Conservation (phyloP, 257 asterid species). For the Solanum chilense region DNA sequence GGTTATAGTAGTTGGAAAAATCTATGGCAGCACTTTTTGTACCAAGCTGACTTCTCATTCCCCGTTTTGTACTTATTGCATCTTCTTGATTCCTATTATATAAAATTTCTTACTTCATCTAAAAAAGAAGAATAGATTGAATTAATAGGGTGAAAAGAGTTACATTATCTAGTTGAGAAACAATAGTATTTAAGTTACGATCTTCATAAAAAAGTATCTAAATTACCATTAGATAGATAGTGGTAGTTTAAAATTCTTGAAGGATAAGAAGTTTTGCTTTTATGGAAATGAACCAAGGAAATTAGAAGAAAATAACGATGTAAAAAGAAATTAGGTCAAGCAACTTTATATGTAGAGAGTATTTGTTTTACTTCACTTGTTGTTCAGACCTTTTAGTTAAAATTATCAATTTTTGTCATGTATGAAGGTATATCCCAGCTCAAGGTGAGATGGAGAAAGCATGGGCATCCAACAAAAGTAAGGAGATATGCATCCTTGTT, state of each 20-base stretch:
- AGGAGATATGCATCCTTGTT: constrained; percentile 54
- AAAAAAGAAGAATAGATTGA: neutral
- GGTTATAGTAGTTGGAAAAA: neutral
- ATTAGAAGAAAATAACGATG: neutral
- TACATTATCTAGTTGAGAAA: neutral
- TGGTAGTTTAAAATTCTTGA: neutral
- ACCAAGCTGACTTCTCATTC: neutral
- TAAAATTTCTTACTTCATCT: neutral
- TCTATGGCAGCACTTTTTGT: neutral
- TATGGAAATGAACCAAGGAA: neutral
- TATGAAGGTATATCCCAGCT: constrained; percentile 54
- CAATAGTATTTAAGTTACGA: neutral
- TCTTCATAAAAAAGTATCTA: neutral
- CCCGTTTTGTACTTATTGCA: neutral
- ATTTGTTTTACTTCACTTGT: neutral
- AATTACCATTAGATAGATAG: neutral
- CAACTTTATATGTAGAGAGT: neutral
- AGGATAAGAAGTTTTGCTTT: neutral
- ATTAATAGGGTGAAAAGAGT: neutral
- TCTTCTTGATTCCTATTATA: neutral
- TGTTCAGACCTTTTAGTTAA: neutral
- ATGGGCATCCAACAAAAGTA: constrained; percentile 35
- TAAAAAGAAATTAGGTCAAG: neutral
- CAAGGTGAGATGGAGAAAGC: constrained; percentile 70
- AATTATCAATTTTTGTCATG: neutral